Evolutionary conservation across 2,329 filamentous ascomycete species (phyloP), one percentile per base, ranked within the genome.

Genomic region (Botryotinia calthae): DNA sequence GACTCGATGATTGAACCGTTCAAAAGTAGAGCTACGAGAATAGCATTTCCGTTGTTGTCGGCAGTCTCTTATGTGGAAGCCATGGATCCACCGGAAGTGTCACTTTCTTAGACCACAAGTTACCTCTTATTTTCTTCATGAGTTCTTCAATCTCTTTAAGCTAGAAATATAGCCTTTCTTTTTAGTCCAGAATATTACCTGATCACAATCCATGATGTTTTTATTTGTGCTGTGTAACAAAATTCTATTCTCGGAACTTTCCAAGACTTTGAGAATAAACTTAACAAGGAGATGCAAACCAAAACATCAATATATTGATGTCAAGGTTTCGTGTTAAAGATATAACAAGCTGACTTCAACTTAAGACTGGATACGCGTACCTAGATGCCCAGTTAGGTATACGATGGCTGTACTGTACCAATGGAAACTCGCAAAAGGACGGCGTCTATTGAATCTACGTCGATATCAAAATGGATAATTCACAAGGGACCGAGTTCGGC

Each of bases 31-130:
- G 37, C 66, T 31, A 69, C 51, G 5, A 44, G 51, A 12, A 59
- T 69, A 31, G 66, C 37, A 7, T 22, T 69, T n/a, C 66, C 66
- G 51, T 44, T 69, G 14, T 25, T 69, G 14, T 69, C 66, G 37
- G 48, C 51, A 28, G 66, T 59, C 20, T 56, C 51, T 20, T 59
- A 58, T 44, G 51, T 59, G 37, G 51, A 58, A 44, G 40, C n/a
- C 42, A 59, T 69, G 37, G 37, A 58, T 59, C 64, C 46, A 7
- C 22, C 64, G 25, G n/a, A n/a, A 14, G 2, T 56, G 1, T 56
- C 51, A 56, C 0, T 16, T 28, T 28, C 14, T 56, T 56, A 56
- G 51, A 56, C 3, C 51, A 31, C 51, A 8, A 56, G n/a, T 28
- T 56, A 18, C 14, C n/a, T 56, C 14, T 56, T 7, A 1, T 18